Percentiles rank a stretch among this genome's conserved stretches.
Conservation (phyloP, 139 green algal genomes). For the Micractinium sp. region DNA sequence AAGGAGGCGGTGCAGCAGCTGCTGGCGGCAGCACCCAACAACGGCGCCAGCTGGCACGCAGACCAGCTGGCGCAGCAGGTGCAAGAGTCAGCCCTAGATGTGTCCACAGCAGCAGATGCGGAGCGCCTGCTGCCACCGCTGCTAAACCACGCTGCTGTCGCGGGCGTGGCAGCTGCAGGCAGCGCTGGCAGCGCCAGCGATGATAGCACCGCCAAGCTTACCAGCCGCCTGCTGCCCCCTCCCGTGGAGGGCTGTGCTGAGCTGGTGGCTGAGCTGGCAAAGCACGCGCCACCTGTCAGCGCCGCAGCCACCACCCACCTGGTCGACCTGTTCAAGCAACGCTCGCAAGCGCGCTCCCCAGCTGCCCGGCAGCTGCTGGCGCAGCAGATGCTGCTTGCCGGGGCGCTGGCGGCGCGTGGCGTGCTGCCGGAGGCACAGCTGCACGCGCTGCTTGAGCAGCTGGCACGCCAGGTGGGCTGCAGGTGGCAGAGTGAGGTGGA, state of each 20-base stretch:
- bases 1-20: neutral
- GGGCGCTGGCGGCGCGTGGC: neutral
- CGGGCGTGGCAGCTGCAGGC: neutral
- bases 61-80: neutral
- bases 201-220: neutral
- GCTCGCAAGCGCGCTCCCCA: neutral
- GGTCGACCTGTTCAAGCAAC: neutral
- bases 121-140: neutral
- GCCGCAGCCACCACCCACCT: neutral
- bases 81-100: neutral
- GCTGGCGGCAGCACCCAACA: neutral
- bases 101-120: neutral
- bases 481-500: too few species aligned
- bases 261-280: neutral
- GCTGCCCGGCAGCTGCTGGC: conserved; percentile 4
- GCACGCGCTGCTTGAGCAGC: conserved; percentile 14
- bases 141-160: neutral
- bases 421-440: conserved; percentile 14
- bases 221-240: neutral
- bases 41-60: neutral
- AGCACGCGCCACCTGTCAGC: neutral
- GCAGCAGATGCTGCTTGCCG: conserved; percentile 20
- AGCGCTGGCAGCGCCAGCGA: neutral
- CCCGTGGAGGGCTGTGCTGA: neutral
- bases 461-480: conserved; percentile 16